Evolutionary conservation across 805 yeast genomes (phyloP), one percentile per base, ranked within the genome.

Genomic region (Wickerhamiella shivajii): DNA sequence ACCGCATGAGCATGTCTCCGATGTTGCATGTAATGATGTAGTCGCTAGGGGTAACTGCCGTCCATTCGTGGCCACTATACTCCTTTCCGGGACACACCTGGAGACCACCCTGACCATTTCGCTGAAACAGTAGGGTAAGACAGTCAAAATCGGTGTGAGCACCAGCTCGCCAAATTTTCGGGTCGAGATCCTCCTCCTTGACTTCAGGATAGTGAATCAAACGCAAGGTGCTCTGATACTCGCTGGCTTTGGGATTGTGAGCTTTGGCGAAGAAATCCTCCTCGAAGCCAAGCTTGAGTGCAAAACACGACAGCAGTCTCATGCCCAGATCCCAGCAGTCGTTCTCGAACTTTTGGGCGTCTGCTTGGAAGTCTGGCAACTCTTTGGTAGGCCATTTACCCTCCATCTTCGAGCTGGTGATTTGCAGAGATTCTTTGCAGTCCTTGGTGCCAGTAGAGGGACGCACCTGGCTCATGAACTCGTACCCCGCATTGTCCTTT

Each of bases 1-100:
- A 40, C 8, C 41, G 34, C 41, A 38, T 39, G 10, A 40, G 34
- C 44, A 40, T 40, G 25, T 40, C 44, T 10, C 44, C 44, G 10
- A 40, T 40, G 24, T 40, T 40, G 29, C 44, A 40, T 2, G 44
- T 40, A 15, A 40, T 40, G 1, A 30, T 29, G 12, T 38, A 28
- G 27, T 38, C 24, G 6, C 18, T 19, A 9, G 44, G 39, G 17
- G 25, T 21, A 3, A 40, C 38, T 3, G 39, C 34, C 2, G 44
- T 38, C 44, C 44, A 40, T 10, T 35, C 36, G 10, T 27, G 38
- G 3, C 23, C 18, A 6, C 25, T 29, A 7, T 21, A 18, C 7
- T 38, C 44, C 12, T 25, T 18, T 2, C 44, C 44, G 12, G 44
- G 44, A 9, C 38, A 33, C 4, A 40, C 44, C 20, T 40, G 40